Base-by-base conservation (phyloP, 2,329 filamentous ascomycete genomes). In the Triangularia setosa region DNA sequence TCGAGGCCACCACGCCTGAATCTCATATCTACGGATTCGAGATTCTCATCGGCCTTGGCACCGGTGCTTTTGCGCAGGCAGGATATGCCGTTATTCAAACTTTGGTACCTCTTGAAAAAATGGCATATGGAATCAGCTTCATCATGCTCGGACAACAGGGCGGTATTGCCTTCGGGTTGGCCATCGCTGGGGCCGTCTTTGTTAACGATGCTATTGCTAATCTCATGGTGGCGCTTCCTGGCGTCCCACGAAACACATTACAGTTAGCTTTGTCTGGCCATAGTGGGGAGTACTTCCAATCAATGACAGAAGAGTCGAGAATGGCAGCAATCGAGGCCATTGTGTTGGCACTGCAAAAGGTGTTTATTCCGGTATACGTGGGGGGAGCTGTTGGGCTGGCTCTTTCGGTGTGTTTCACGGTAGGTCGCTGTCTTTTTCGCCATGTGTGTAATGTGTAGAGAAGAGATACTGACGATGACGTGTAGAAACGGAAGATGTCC, bases 41-140 rank as follows among this genome's bases (percentile, higher is more conserved):
- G 4, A 72, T 79, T 11, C 69, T 83, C 8, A 62, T 81, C 2
- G 80, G 77, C 2, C 65, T 78, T 4, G 79, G 80, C 2, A 70
- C 70, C 1, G 79, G 79, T 3, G 70, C 69, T 11, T 77, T 72
- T 63, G 66, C 75, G 8, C 75, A 78, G 55, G 75, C 77, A 1
- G 71, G 71, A 1, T 78, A 77, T 64, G 68, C 76, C 3, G 73
- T 79, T 18, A 74, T 71, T 0, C 76, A 78, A 56, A 68, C 73
- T 0, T 73, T 73, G 4, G 76, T 77, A 7, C 63, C 69, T 1
- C 68, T 71, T 9, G 61, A 70, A 2, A 71, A 76, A 16, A 68
- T 77, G 3, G 60, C 75, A n/a, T 48, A 48, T 9, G 40, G 40
- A 6, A 48, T 48, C 40, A 48, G 40, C 18, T 48, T 48, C 11